Conservation (phyloP, 139 green algal species). For the Auxenochlorella pyrenoidosa region DNA sequence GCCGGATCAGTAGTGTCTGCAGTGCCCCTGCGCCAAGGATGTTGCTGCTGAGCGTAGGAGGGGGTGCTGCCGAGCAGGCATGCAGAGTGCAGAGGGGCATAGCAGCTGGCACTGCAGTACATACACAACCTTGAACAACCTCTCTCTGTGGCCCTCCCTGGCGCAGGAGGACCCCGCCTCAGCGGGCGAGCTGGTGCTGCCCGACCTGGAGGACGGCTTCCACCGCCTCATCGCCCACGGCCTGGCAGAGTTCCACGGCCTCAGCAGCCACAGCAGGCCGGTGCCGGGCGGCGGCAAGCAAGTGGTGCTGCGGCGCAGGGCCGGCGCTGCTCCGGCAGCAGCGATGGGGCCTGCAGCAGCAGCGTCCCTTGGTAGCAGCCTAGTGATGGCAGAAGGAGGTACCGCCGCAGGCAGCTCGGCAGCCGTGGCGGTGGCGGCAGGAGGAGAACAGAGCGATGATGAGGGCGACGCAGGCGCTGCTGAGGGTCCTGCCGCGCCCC, state of each 20-base stretch:
- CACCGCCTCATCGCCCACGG: conserved; percentile 54
- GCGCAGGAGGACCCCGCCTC: not conserved
- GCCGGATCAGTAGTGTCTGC: no score
- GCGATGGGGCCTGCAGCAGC: not conserved
- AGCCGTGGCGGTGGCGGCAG: not conserved
- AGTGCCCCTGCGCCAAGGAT: no score
- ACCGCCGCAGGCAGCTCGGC: not conserved
- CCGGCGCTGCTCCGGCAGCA: not conserved
- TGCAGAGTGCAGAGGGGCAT: no score
- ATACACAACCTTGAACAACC: no score
- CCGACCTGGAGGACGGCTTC: conserved; percentile 39
- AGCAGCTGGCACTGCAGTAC: no score
- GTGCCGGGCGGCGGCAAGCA: conserved; percentile 14
- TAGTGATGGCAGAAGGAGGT: not conserved
- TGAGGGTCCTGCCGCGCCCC: not conserved
- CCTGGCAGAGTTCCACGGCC: conserved; percentile 53
- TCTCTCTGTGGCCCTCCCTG: not conserved
- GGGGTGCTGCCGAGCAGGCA: no score
- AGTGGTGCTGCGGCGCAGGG: conserved; percentile 32
- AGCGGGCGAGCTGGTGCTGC: conserved; percentile 40
- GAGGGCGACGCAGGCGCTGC: not conserved
- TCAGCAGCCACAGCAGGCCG: conserved; percentile 31
- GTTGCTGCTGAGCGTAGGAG: no score
- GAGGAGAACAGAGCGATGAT: not conserved
- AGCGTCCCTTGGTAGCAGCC: not conserved